phyloP scores from a whole-genome alignment of 441 rosid genomes.

The Viola pubescens region DNA sequence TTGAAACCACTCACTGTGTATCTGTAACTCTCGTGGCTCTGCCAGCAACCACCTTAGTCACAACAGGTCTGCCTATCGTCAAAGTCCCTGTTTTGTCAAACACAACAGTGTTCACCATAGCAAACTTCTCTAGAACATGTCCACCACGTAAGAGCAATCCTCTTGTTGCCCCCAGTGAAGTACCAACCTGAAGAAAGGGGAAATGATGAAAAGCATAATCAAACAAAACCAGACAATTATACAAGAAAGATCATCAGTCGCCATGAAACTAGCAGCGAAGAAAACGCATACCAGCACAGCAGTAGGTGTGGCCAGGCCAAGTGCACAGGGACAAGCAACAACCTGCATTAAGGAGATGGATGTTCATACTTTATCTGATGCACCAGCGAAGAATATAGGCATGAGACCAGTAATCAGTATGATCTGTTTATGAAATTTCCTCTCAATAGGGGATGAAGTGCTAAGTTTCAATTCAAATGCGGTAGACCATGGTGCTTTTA shows the following conservation, averaged over 20 bases:
- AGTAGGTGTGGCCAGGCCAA: conserved; percentile 96
- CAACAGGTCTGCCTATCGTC: conserved; percentile 84
- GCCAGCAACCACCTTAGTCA: conserved; percentile 57
- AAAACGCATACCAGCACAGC: conserved; percentile 71
- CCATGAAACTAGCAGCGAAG: conserved; percentile 4
- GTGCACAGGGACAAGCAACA: conserved; percentile 98
- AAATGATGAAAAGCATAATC: not conserved
- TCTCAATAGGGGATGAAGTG: not conserved
- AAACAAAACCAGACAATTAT: conserved; percentile 10
- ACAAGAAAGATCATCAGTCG: not conserved
- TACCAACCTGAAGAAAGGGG: conserved; percentile 55
- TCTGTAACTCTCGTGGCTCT: conserved; percentile 24
- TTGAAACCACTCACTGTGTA: conserved; percentile 41
- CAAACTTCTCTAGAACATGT: conserved; percentile 75
- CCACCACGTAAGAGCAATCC: conserved; percentile 96
- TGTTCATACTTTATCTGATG: conserved; percentile 7
- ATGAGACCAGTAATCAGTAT: not conserved
- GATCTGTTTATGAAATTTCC: not conserved
- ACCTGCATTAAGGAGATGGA: conserved; percentile 46
- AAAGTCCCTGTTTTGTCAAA: conserved; percentile 96
- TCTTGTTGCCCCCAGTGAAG: conserved; percentile 87
- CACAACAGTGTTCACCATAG: conserved; percentile 67
- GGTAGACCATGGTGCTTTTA: not conserved
- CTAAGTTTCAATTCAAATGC: not conserved
- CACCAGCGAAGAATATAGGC: too few relatives aligned